Conservation (phyloP, 352 stramenopile species). For the Pythium vanterpoolii region DNA sequence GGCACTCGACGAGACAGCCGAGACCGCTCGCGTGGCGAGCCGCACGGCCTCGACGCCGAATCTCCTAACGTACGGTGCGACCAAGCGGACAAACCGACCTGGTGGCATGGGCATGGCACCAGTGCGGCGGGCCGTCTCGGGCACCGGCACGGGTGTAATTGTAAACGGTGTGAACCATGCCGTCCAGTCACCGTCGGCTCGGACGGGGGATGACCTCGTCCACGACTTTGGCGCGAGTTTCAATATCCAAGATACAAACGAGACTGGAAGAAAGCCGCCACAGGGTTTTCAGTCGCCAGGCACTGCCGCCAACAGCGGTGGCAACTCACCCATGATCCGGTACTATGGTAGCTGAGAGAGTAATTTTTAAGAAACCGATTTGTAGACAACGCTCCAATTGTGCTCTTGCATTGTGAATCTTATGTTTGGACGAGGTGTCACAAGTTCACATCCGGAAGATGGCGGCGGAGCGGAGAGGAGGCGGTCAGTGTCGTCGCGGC, state of each 20-base stretch:
- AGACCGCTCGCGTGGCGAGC: neutral
- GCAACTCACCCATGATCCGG: conserved; percentile 17
- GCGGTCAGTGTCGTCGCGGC: too few species aligned
- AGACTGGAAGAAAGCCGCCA: too few species aligned
- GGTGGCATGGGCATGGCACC: conserved; percentile 19
- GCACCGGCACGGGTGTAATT: conserved; percentile 8
- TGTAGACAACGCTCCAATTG: too few species aligned
- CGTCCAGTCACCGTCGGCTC: conserved; percentile 1
- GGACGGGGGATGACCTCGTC: neutral
- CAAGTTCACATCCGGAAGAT: too few species aligned
- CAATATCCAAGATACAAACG: conserved; percentile 6
- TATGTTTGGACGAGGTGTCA: too few species aligned
- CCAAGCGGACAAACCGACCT: conserved; percentile 25
- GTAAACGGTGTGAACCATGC: conserved; percentile 18
- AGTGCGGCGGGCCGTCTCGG: conserved; percentile 9
- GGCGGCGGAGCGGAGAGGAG: too few species aligned
- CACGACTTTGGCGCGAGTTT: conserved; percentile 11
- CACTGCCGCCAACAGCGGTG: neutral
- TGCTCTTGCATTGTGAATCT: too few species aligned
- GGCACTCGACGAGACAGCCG: conserved; percentile 4
- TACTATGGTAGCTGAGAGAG: conserved; percentile 21
- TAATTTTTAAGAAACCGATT: too few species aligned
- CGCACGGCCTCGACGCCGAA: conserved; percentile 20
- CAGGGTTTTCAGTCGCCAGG: neutral
- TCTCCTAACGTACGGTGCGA: conserved; percentile 20